Evolutionary conservation across 2,329 filamentous ascomycete species (phyloP).

Genomic region (Ophiostoma piceae): DNA sequence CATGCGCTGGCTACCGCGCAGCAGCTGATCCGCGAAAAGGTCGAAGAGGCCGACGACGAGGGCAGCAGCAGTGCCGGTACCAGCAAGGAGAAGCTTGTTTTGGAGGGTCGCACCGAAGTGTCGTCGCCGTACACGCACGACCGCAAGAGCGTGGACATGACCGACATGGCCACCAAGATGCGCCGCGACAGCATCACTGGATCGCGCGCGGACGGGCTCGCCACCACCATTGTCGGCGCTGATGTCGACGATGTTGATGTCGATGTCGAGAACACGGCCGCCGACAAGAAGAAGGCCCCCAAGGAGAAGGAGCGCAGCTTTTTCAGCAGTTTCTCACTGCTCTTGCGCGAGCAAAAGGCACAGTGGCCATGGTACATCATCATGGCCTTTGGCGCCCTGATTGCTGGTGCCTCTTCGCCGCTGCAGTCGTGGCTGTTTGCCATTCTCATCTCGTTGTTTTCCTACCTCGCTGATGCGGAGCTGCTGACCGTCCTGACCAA

Average conservation of each 20-base stretch:
- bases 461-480: slow-evolving; percentile 41
- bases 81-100: not conserved
- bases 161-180: slow-evolving; percentile 25
- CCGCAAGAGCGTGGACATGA: slow-evolving; percentile 38
- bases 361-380: slow-evolving; percentile 48
- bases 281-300: not conserved
- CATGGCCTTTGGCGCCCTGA: slow-evolving; percentile 43
- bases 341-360: slow-evolving; percentile 52
- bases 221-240: not conserved
- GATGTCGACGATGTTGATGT: not conserved
- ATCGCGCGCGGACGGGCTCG: not conserved
- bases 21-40: slow-evolving; percentile 40
- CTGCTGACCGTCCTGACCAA: slow-evolving; percentile 31
- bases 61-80: slow-evolving; percentile 32
- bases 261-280: slow-evolving; percentile 9
- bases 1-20: slow-evolving; percentile 61
- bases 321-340: slow-evolving; percentile 49
- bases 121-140: slow-evolving; percentile 31
- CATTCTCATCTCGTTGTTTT: slow-evolving; percentile 39
- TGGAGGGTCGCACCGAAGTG: not conserved
- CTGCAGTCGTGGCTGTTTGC: slow-evolving; percentile 53
- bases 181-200: not conserved
- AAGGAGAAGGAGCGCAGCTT: slow-evolving; percentile 38
- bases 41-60: slow-evolving; percentile 25
- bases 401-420: slow-evolving; percentile 32